phyloP scores from a whole-genome alignment of 139 green algal genomes.

The Desmodesmus armatus region DNA sequence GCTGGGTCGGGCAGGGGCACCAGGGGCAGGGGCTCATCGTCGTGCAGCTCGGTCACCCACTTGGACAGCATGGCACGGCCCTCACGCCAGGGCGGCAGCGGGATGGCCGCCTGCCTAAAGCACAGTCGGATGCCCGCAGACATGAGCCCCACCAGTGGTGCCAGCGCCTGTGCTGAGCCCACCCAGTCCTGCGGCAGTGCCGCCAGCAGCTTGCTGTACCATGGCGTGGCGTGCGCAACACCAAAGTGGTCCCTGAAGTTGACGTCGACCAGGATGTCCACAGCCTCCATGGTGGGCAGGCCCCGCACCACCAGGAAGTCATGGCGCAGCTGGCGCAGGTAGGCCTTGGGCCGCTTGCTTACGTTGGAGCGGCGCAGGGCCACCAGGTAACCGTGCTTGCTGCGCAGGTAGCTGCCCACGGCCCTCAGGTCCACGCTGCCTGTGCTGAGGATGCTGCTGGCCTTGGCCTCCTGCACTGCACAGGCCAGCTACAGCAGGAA shows the following conservation, averaged over 20 bases:
- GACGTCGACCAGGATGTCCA: conserved; percentile 35
- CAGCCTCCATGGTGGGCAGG: conserved; percentile 12
- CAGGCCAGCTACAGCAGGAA: not conserved
- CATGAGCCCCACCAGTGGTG: conserved; percentile 18
- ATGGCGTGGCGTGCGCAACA: not conserved
- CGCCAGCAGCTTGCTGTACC: conserved; percentile 43
- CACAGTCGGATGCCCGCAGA: conserved; percentile 27
- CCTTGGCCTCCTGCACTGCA: conserved; percentile 20
- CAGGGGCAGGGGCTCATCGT: conserved; percentile 23
- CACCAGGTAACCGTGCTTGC: conserved; percentile 35
- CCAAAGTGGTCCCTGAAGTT: conserved; percentile 39
- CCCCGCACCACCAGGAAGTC: conserved; percentile 19
- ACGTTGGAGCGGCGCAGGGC: not conserved
- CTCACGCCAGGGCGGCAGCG: conserved; percentile 45
- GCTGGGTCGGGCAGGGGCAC: conserved; percentile 26
- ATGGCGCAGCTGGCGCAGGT: conserved; percentile 34
- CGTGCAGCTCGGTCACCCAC: conserved; percentile 15
- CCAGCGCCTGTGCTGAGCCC: conserved; percentile 10
- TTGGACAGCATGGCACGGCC: conserved; percentile 20
- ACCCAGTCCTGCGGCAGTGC: conserved; percentile 41
- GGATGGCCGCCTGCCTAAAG: conserved; percentile 28
- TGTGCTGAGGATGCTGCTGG: conserved; percentile 11
- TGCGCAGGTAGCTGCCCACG: conserved; percentile 40
- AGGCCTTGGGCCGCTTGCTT: not conserved
- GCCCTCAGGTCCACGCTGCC: not conserved